Conservation (phyloP, 495 filamentous ascomycete genomes). For the Alectoria sarmentosa region DNA sequence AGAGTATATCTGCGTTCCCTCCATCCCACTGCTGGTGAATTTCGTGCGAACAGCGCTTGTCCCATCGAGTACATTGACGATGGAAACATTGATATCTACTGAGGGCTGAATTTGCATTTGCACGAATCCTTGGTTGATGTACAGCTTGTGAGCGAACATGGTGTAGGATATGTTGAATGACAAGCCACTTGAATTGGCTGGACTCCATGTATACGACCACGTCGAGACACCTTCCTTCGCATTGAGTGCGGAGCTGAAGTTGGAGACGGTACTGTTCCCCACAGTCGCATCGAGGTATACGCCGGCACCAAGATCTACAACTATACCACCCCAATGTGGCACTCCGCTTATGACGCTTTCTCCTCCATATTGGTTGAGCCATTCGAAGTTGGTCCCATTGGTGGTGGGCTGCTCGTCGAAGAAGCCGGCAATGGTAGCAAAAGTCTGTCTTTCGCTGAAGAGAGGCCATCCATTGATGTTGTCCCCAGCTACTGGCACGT, state of each 20-base stretch:
- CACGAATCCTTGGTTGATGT: slow-evolving; percentile 56
- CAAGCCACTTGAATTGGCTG: slow-evolving; percentile 36
- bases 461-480: slow-evolving; percentile 71
- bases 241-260: slow-evolving; percentile 56
- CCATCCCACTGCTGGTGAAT: slow-evolving; percentile 45
- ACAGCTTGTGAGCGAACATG: slow-evolving; percentile 54
- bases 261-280: slow-evolving; percentile 48
- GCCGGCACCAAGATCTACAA: slow-evolving; percentile 49
- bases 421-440: slow-evolving; percentile 70
- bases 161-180: slow-evolving; percentile 52
- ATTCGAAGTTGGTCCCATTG: slow-evolving; percentile 61
- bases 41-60: slow-evolving; percentile 51
- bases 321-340: slow-evolving; percentile 59
- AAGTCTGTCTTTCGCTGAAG: slow-evolving; percentile 58
- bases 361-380: slow-evolving; percentile 63
- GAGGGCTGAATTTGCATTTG: slow-evolving; percentile 48
- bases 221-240: slow-evolving; percentile 54
- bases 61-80: slow-evolving; percentile 55
- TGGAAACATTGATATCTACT: slow-evolving; percentile 38
- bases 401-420: slow-evolving; percentile 56
- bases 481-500: slow-evolving; percentile 42
- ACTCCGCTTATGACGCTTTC: slow-evolving; percentile 70
- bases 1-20: slow-evolving; percentile 46
- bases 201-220: slow-evolving; percentile 64
- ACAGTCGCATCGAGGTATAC: slow-evolving; percentile 56